Base-by-base conservation (phyloP, 306 rosid genomes). In the Malus orientalis region DNA sequence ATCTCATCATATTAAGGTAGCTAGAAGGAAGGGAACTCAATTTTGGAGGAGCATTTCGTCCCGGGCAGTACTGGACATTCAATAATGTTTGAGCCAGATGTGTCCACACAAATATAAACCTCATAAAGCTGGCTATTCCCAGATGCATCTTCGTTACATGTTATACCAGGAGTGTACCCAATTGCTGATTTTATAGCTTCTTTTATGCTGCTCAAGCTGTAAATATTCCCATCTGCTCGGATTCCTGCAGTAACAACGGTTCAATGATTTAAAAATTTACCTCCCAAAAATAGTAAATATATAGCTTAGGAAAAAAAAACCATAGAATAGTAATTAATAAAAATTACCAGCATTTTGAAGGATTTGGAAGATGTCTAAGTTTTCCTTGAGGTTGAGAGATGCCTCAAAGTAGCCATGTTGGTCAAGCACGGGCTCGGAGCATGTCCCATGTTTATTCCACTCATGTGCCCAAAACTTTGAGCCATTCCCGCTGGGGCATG, bases 11-110 rank as follows among this genome's bases (percentile, higher is more conserved):
- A 47, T 47, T 16, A 47, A 47, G 11, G 19, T 47, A 1, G 19
- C 59, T 78, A 88, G 75, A 88, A 91, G 59, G 91, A 22, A 36
- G 96, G 87, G 80, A 88, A 87, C 70, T 80, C 27, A 85, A 87
- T 77, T 4, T 11, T 4, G 3, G 93, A 79, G 13, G 78, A 82
- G 74, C 85, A 88, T 78, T 49, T 70, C 30, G 73, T 69, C 0
- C 1, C n/a, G 0, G 93, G 93, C 40, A 82, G 76, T 19, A 81
- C 81, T 6, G 96, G 88, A 49, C 93, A 89, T 6, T 89, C 70
- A n/a, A 78, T 71, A 74, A 88, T 68, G 14, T 60, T 32, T 1
- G 90, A 54, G 0, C 80, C 91, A 67, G 82, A 77, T 40, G 65
- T 78, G 76, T 87, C 86, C 0, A 91, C 87, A 33, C 93, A 85